Conservation (phyloP, 1,139 yeast genomes). For the Spencermartinsiella ligniputridi region DNA sequence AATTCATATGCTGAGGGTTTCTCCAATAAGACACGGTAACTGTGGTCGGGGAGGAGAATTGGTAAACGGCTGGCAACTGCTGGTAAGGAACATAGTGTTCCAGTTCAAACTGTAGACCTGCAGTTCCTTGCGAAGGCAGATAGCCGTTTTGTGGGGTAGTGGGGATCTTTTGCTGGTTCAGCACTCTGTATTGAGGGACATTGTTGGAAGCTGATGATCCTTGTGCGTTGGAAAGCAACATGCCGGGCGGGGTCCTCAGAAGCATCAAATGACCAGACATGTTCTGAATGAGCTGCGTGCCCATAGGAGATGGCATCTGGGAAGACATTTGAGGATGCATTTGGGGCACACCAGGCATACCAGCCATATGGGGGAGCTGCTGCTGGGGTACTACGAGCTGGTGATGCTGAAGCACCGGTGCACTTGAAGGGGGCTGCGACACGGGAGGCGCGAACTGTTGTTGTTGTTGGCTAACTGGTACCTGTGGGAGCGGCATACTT, state of each 20-base stretch:
- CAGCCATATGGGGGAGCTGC: not conserved
- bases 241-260: not conserved
- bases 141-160: conserved; percentile 13
- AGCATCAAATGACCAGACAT: not conserved
- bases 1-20: not conserved
- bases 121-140: conserved; percentile 16
- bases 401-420: not conserved
- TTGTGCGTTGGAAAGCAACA: not conserved
- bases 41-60: conserved; percentile 12
- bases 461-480: not conserved
- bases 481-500: not conserved
- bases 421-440: not conserved
- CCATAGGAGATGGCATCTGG: not conserved
- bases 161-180: conserved; percentile 6
- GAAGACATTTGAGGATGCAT: not conserved
- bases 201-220: not conserved
- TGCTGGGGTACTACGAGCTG: not conserved
- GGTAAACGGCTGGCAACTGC: conserved; percentile 3
- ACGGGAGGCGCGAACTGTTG: not conserved
- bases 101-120: conserved; percentile 15
- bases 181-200: conserved; percentile 8
- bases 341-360: not conserved
- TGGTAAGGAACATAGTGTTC: conserved; percentile 16
- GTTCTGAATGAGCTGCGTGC: no score
- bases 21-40: conserved; percentile 10